phyloP scores from a whole-genome alignment of 345 rosid genomes.

The Rhizophora apiculata region DNA sequence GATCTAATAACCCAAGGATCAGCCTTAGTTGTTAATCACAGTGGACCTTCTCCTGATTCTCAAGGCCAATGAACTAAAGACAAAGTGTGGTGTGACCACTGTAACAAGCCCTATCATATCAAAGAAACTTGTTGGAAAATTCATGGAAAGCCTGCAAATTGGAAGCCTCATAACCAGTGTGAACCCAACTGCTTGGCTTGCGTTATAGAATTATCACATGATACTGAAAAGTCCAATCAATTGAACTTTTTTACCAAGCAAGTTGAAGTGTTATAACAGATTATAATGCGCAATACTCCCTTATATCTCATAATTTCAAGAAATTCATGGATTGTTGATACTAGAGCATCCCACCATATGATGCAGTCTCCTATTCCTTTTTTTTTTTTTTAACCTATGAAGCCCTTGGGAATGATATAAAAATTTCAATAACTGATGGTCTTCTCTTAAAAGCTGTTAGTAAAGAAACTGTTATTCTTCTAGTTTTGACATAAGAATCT shows the following conservation, averaged over 20 bases:
- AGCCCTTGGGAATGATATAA: background rate
- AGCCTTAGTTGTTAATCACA: background rate
- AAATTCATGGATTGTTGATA: conserved; percentile 2
- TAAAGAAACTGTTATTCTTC: background rate
- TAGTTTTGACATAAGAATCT: background rate
- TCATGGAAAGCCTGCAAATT: background rate
- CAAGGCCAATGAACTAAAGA: background rate
- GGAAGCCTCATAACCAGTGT: background rate
- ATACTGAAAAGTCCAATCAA: background rate
- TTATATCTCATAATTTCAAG: background rate
- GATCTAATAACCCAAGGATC: too few relatives aligned
- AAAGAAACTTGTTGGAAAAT: background rate
- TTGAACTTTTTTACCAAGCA: background rate
- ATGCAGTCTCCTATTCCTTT: background rate
- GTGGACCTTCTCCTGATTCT: background rate
- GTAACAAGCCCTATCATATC: background rate
- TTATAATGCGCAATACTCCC: background rate
- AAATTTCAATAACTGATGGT: background rate
- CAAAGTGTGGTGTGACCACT: conserved; percentile 5
- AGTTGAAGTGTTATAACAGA: background rate
- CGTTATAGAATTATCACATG: background rate
- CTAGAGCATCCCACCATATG: background rate
- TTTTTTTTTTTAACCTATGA: background rate
- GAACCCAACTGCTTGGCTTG: too few relatives aligned
- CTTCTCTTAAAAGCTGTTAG: background rate